A percentile compares a stretch with the other conserved stretches of the same genome.
phyloP scores from a whole-genome alignment of 768 basidiomycete genomes.

The Russula emetica region DNA sequence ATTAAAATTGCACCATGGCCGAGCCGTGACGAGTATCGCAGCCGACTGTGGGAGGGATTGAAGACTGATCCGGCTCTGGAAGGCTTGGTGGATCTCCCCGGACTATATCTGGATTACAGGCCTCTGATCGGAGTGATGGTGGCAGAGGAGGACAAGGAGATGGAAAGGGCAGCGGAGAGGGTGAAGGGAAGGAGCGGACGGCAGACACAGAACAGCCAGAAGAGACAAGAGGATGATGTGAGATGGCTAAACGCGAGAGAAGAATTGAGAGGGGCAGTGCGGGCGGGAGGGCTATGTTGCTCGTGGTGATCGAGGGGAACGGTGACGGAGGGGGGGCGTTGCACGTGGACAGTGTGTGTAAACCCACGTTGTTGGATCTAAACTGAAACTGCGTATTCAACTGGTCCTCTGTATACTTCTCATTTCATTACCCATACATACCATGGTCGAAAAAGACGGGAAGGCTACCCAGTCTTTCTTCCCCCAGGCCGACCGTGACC shows the following conservation, averaged over 20 bases:
- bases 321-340: conserved; percentile 4
- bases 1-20: conserved; percentile 4
- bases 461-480: conserved; percentile 23
- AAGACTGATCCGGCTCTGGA: conserved; percentile 41
- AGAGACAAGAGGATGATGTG: conserved; percentile 48
- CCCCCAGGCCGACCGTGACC: conserved; percentile 25
- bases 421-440: conserved; percentile 17
- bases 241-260: conserved; percentile 43
- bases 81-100: conserved; percentile 36
- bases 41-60: conserved; percentile 40
- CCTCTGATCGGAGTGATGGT: conserved; percentile 67
- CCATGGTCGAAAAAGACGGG: conserved; percentile 28
- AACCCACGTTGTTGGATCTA: conserved; percentile 11
- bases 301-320: conserved; percentile 20
- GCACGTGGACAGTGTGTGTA: conserved; percentile 23
- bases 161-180: conserved; percentile 28
- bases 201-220: conserved; percentile 59
- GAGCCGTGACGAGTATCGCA: conserved; percentile 21
- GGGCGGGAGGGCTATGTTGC: conserved; percentile 23
- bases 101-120: conserved; percentile 62
- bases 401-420: conserved; percentile 11
- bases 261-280: conserved; percentile 31
- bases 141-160: conserved; percentile 55
- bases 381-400: conserved; percentile 4
- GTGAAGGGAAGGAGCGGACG: conserved; percentile 34